Evolutionary conservation across 495 filamentous ascomycete species (phyloP), one percentile per base, ranked within the genome.

Genomic region (Daldinia vernicosa): DNA sequence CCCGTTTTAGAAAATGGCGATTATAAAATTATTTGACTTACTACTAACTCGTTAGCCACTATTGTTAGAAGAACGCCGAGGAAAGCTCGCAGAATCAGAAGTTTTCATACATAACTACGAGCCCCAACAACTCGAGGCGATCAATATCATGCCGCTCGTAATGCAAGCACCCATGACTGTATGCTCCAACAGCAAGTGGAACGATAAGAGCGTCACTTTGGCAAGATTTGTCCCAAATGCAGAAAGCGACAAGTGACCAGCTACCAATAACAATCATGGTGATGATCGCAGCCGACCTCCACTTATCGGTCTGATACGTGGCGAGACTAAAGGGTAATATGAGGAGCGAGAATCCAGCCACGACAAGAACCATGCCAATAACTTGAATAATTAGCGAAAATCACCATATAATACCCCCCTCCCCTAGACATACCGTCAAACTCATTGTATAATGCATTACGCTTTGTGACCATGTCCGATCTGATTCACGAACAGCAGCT

Each of bases 211-310:
- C 12, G 82, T 80, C 12, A 72, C 76, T 26, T 82, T 85, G 0
- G 89, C 85, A 32, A 84, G 65, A 90, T 65, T 79, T 86, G 75
- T 92, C 90, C 78, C 80, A 89, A 1, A 88, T 66, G 1, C 76
- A 81, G 66, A 91, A 90, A 60, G 78, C 80, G 39, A 87, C 79
- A 50, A 91, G 77, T 1, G 87, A 72, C 6, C 80, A 54, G 62
- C 82, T 76, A 30, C 89, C 88, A 54, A 89, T 58, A 15, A 90
- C 79, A 30, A 90, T 52, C 78, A 89, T 82, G 68, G 78, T 79
- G 69, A 91, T 90, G 69, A 90, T 85, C 8, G 80, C 47, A 19
- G 85, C 76, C 14, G 82, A 81, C 3, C 77, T 55, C 80, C 89
- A 91, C 24, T 78, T 45, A 39, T 62, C 57, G 19, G 27, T 30